These are phyloP conservation scores for Akanthomyces muscarius DNA, from an alignment of 2,329 filamentous ascomycete species.

Conservation along the genomic window DNA sequence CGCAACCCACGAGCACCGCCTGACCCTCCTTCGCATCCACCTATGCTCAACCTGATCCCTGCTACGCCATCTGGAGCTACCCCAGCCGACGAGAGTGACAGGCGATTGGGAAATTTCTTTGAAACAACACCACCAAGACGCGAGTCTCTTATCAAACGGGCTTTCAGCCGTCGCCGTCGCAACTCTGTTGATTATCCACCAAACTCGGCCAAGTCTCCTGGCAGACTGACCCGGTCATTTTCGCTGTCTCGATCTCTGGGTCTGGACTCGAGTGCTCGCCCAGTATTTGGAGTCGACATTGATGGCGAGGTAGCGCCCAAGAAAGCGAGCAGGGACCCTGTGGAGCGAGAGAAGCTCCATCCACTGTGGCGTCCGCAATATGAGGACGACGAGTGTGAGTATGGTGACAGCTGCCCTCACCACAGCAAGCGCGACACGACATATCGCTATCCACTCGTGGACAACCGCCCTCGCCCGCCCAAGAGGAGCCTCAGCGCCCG, in stretches of 20 bases:
- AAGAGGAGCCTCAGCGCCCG: slow-evolving; percentile 49
- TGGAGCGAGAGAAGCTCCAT: slow-evolving; percentile 53
- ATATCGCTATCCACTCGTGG: slow-evolving; percentile 45
- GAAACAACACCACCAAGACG: slow-evolving; percentile 45
- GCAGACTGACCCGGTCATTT: slow-evolving; percentile 48
- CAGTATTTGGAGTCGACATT: slow-evolving; percentile 27
- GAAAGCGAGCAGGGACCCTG: slow-evolving; percentile 42
- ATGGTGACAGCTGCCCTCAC: slow-evolving; percentile 30
- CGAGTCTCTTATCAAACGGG: slow-evolving; percentile 50
- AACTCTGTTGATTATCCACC: slow-evolving; percentile 41
- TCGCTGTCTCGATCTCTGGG: slow-evolving; percentile 46
- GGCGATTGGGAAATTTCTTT: slow-evolving; percentile 51
- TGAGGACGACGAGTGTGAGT: slow-evolving; percentile 31
- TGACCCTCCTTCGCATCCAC: slow-evolving; percentile 41
- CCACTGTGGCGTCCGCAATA: slow-evolving; percentile 59
- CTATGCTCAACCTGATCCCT: slow-evolving; percentile 56
- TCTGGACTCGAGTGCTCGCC: slow-evolving; percentile 26
- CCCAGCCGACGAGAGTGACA: slow-evolving; percentile 49
- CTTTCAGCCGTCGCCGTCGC: slow-evolving; percentile 47
- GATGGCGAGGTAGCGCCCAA: slow-evolving; percentile 33
- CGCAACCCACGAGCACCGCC: slow-evolving; percentile 60
- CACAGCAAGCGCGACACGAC: slow-evolving; percentile 36
- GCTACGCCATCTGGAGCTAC: slow-evolving; percentile 59
- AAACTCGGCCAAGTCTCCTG: slow-evolving; percentile 35
- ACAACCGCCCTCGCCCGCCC: slow-evolving; percentile 43